Evolutionary conservation across 2,329 filamentous ascomycete genomes (phyloP).

Genomic region (Exophiala bonariae): DNA sequence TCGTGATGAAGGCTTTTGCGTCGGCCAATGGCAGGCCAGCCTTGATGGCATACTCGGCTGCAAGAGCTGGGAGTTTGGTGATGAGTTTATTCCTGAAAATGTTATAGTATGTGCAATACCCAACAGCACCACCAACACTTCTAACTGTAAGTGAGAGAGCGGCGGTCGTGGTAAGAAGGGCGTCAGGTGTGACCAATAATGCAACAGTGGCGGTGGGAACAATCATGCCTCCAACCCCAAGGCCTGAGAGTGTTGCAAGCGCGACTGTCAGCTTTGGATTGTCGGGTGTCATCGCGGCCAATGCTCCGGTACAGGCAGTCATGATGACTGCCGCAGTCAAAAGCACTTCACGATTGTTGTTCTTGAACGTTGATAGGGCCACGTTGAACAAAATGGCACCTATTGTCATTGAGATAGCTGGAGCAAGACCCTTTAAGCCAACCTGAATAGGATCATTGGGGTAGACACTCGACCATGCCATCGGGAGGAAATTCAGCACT

Average conservation of each 20-base stretch:
- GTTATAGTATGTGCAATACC: constrained; percentile 14
- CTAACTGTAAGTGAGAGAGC: constrained; percentile 12
- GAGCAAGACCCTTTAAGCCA: constrained; percentile 18
- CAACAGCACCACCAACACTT: constrained; percentile 11
- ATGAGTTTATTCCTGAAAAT: constrained; percentile 15
- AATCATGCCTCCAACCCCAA: constrained; percentile 12
- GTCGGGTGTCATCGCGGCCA: constrained; percentile 9
- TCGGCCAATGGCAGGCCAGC: constrained; percentile 5
- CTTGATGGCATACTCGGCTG: constrained; percentile 5
- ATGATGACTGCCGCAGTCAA: constrained; percentile 14
- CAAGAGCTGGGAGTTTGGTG: not conserved
- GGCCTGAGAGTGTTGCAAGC: constrained; percentile 3
- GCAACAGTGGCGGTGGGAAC: constrained; percentile 11
- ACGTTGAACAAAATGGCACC: constrained; percentile 22
- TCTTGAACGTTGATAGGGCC: constrained; percentile 19
- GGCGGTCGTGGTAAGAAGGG: constrained; percentile 7
- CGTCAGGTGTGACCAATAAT: constrained; percentile 6
- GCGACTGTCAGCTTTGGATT: not conserved
- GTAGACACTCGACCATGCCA: constrained; percentile 16
- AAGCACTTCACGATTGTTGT: constrained; percentile 18
- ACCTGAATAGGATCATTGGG: constrained; percentile 21
- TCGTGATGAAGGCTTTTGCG: constrained; percentile 2
- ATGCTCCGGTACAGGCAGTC: constrained; percentile 12
- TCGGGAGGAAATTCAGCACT: constrained; percentile 24
- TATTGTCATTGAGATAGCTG: constrained; percentile 18